These are phyloP conservation scores for Dictyostelium capitatum DNA, from an alignment of 78 protist species.

Conservation along the genomic window DNA sequence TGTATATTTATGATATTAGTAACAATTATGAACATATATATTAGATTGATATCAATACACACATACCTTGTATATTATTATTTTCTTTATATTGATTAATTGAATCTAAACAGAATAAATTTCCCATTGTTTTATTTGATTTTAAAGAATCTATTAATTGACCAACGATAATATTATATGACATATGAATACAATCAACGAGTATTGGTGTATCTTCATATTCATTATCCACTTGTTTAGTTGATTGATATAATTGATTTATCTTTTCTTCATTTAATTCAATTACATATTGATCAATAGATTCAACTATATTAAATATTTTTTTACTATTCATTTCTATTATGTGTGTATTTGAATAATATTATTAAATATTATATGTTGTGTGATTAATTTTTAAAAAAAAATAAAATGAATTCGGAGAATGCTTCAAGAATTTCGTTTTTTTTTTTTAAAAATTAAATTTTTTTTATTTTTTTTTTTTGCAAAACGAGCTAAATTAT, in stretches of 20 bases:
- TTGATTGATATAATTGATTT: neutral
- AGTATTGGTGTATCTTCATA: conserved; percentile 10
- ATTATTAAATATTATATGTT: too few relatives aligned
- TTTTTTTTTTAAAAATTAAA: neutral
- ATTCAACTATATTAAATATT: conserved; percentile 7
- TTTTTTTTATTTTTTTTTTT: neutral
- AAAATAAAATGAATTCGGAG: neutral
- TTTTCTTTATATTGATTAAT: neutral
- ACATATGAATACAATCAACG: conserved; percentile 17
- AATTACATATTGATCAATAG: conserved; percentile 54
- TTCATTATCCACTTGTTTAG: neutral
- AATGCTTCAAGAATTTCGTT: neutral
- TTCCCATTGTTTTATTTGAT: neutral
- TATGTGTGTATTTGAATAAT: neutral
- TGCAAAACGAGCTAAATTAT: too few relatives aligned
- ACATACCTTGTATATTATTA: conserved; percentile 17
- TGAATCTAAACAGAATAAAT: conserved; percentile 14
- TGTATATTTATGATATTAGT: neutral
- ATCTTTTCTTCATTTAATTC: conserved; percentile 48
- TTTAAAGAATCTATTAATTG: neutral
- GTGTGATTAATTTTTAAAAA: neutral
- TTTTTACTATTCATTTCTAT: conserved; percentile 8
- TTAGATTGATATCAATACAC: too few relatives aligned
- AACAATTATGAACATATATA: neutral
- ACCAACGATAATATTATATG: conserved; percentile 30